Conservation (phyloP, 2,329 filamentous ascomycete species). For the Aspergillus quadricinctus region DNA sequence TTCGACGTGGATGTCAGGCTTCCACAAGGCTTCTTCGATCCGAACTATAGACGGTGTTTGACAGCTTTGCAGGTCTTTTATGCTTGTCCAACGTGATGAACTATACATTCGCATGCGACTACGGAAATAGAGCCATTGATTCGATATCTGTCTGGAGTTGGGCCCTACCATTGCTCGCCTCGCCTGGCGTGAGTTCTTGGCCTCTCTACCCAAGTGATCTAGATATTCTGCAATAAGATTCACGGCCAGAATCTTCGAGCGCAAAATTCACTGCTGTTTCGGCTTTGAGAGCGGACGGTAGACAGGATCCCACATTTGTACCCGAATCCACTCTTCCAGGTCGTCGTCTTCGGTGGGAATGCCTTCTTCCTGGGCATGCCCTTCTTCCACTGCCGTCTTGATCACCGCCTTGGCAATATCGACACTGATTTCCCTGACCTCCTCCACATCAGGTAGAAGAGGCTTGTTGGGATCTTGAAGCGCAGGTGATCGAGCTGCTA, state of each 20-base stretch:
- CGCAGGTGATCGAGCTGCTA: conserved; percentile 68
- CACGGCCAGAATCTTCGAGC: not conserved
- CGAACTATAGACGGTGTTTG: not conserved
- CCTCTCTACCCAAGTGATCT: not conserved
- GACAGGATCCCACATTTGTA: conserved; percentile 41
- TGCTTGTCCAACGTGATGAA: not conserved
- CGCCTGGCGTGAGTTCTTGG: no score
- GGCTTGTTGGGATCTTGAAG: conserved; percentile 60
- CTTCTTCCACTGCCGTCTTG: conserved; percentile 64
- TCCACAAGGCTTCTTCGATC: not conserved
- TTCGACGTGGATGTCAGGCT: not conserved
- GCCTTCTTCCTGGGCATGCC: conserved; percentile 57
- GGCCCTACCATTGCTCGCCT: not conserved
- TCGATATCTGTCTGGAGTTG: not conserved
- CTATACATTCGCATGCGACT: not conserved
- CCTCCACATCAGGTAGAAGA: conserved; percentile 69
- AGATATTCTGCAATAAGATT: not conserved
- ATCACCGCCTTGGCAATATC: conserved; percentile 74
- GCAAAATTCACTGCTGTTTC: not conserved
- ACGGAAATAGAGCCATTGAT: not conserved
- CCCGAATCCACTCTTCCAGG: conserved; percentile 37
- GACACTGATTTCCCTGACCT: conserved; percentile 71
- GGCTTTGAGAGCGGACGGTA: conserved; percentile 28
- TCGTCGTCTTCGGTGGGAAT: conserved; percentile 53
- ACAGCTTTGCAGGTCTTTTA: not conserved